Evolutionary conservation across 805 yeast genomes (phyloP), one percentile per base, ranked within the genome.

Genomic region (Hanseniaspora pseudoguilliermondii): DNA sequence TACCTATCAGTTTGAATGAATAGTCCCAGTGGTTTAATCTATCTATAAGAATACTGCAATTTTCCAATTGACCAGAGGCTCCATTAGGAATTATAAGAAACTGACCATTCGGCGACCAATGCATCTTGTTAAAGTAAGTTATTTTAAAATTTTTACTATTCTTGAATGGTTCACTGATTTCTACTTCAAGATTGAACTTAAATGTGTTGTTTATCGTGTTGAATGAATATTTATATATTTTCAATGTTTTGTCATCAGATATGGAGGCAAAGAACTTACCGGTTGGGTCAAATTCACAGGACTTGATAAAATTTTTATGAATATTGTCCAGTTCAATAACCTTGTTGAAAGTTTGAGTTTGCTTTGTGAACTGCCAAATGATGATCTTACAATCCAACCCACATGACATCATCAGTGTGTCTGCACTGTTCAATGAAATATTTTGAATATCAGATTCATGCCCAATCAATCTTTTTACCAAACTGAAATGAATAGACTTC

Each of bases 381-480:
- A 91, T 86, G 54, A 93, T 86, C 46, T 93, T 84, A 64, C 96
- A 75, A 69, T 93, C 99, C 57, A 93, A 74, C 0, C 98, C 98
- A 11, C 91, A 98, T 1, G 96, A 85, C 18, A 93, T 96, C 48
- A 93, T 72, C 25, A 93, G 79, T 39, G 87, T 79, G 4, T 95
- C 85, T 65, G 91, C 97, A 0, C 97, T 97, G 1, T 96, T 86
- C 97, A 98, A 93, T 44, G 96, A 95, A 61, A 93, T 83, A 69
- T 93, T 98, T 67, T 93, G 98, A 51, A 93, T 86, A 71, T 93
- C 99, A 65, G 91, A 93, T 60, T 93, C 97, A 68, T 93, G 99
- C 1, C 97, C 98, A 20, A 88, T 96, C 16, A 89, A 76, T 63
- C 97, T 77, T 63, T 87, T 87, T 20, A 54, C 81, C 76, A 35